Evolutionary conservation across 116 monocot genomes (phyloP), one percentile per base, ranked within the genome.

Genomic region (Cymodocea nodosa): DNA sequence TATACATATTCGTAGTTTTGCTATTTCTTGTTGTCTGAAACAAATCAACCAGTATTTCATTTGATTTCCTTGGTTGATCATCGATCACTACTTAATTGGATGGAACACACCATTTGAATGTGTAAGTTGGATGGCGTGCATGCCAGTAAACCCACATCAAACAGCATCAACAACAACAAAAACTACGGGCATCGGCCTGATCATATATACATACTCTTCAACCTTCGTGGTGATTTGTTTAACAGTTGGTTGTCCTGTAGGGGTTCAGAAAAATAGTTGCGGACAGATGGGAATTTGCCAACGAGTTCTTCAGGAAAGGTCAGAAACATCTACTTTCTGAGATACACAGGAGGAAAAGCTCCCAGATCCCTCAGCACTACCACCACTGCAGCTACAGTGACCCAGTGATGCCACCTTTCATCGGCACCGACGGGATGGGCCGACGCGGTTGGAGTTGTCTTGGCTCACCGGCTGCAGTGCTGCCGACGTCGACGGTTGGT

Each of bases 231-330:
- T 30, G 30, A 30, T 30, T 30, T 30, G 8, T 44, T 12, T 44
- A 7, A 10, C 44, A 44, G 44, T 16, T 8, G 35, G 4, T 37
- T 48, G 11, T 48, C n/a, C 44, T 81, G 55, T 55, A 92, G 92
- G 92, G 92, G 7, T 92, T 92, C 74, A 84, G 92, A 65, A 92
- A 92, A 77, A 85, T 87, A 37, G 92, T 85, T 17, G 80, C 92
- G 60, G 92, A 92, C 48, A 82, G 87, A 66, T 92, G 92, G 92
- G 92, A 92, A 74, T 92, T 92, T 68, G 92, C 92, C 17, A 92
- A 92, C 68, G 92, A 92, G 73, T 86, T 82, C 74, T 92, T 92
- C 80, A 87, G 78, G 70, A 87, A 80, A 70, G 92, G 92, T 64
- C 77, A 85, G 59, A 87, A 92, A 70, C 83, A 87, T 8, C 35